Base-by-base conservation (phyloP, 208 protist species). In the Crithidia brevicula region DNA sequence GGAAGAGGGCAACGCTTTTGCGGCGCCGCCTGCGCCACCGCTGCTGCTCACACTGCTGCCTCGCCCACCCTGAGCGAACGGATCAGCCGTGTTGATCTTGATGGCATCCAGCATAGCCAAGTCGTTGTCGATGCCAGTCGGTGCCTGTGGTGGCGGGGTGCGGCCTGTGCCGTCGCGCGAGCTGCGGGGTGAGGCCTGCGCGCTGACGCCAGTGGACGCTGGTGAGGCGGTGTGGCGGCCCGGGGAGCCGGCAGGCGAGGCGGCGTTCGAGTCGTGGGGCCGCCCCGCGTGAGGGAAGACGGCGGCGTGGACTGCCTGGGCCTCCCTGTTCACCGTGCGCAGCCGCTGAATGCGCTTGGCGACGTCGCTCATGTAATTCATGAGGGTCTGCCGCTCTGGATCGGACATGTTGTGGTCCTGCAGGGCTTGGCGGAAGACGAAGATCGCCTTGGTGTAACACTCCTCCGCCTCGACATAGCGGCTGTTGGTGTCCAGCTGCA, bases 401-500 rank as follows among this genome's bases (percentile, higher is more conserved):
- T 88, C 72, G 10, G 69, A 50, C 49, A 90, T 74, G 28, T 62
- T 58, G 1, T 36, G 56, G 22, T 82, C 68, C 31, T 71, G 31
- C 31, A 91, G 61, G 4, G 74, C 62, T 16, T 69, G 42, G 3
- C 79, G 79, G 9, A 95, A 77, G 11, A 75, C 20, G 27, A 74
- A 31, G 38, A 92, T 87, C 18, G 76, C 87, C 20, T 77, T 72
- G 15, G 79, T 85, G 76, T 89, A 90, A 62, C 71, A 86, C 68
- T 85, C 87, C 71, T 95, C 85, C n/a, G 89, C 89, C 58, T 89
- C 79, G 9, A 57, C 63, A n/a, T 83, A 74, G 54, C 72, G 74
- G 25, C 67, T 70, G 22, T 67, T 47, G 1, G 61, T 79, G 60
- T 94, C 83, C 25, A 85, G 75, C 23, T 79, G 62, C 0, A 85